Conservation (phyloP, 2,329 filamentous ascomycete species). For the Byssoonygena ceratinophila region DNA sequence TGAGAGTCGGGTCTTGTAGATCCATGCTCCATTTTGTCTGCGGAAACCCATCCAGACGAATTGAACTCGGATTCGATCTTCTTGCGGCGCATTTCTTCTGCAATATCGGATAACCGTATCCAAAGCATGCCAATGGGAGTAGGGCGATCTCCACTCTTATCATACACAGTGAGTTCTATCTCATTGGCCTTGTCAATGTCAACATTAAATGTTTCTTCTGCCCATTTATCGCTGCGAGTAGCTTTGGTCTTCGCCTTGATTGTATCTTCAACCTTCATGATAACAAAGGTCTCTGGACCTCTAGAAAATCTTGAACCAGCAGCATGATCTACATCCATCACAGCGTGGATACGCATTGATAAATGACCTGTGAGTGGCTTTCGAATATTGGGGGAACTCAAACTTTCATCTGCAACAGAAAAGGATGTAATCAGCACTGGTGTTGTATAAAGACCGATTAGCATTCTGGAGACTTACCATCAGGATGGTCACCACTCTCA, state of each 20-base stretch:
- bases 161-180: slow-evolving; percentile 94
- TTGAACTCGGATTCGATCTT: slow-evolving; percentile 95
- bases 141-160: slow-evolving; percentile 81
- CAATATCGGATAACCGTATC: slow-evolving; percentile 93
- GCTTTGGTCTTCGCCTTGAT: slow-evolving; percentile 79
- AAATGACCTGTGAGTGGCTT: slow-evolving; percentile 92
- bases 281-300: slow-evolving; percentile 87
- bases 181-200: slow-evolving; percentile 98
- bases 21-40: slow-evolving; percentile 75
- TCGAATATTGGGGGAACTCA: slow-evolving; percentile 86
- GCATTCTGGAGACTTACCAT: slow-evolving; percentile 52
- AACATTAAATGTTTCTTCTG: slow-evolving; percentile 79
- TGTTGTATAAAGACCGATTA: neutral
- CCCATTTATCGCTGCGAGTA: slow-evolving; percentile 80
- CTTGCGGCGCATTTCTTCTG: slow-evolving; percentile 93
- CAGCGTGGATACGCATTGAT: slow-evolving; percentile 71
- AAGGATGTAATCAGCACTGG: slow-evolving; percentile 23
- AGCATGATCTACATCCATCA: slow-evolving; percentile 91
- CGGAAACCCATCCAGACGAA: slow-evolving; percentile 90
- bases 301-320: slow-evolving; percentile 71
- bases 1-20: slow-evolving; percentile 44
- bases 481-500: slow-evolving; percentile 62
- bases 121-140: slow-evolving; percentile 91
- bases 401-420: slow-evolving; percentile 65
- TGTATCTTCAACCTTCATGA: slow-evolving; percentile 92